Evolutionary conservation across 1,284 basidiomycete genomes (phyloP).

Genomic region (Cryptococcus deneoformans): DNA sequence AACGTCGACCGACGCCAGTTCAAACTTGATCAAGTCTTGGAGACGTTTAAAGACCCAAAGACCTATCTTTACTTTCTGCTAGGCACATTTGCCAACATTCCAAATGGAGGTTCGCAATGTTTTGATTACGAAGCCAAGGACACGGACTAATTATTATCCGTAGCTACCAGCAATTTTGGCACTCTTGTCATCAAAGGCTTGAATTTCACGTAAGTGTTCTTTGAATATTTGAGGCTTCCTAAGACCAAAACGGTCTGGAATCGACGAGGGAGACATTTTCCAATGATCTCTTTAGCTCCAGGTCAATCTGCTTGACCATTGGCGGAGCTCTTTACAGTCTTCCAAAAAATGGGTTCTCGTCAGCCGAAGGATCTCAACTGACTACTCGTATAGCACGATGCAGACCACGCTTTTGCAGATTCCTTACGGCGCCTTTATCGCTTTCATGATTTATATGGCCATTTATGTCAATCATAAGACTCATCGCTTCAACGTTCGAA

Average conservation of each 20-base stretch:
- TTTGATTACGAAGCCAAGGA: background rate
- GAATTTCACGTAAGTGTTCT: slow-evolving; percentile 15
- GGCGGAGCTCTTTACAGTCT: no score
- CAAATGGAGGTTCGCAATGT: slow-evolving; percentile 26
- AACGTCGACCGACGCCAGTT: slow-evolving; percentile 48
- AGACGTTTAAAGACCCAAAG: slow-evolving; percentile 43
- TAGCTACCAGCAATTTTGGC: slow-evolving; percentile 23
- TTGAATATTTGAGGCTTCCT: no score
- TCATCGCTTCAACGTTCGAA: slow-evolving; percentile 27
- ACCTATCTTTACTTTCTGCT: slow-evolving; percentile 45
- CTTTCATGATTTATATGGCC: slow-evolving; percentile 26
- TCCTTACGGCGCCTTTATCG: slow-evolving; percentile 39
- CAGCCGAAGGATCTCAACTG: background rate
- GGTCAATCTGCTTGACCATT: no score
- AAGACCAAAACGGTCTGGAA: no score
- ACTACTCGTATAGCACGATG: slow-evolving; percentile 19
- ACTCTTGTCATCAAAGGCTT: slow-evolving; percentile 34
- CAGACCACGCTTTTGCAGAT: slow-evolving; percentile 39
- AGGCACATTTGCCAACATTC: slow-evolving; percentile 41
- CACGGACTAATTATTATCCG: background rate
- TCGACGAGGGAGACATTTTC: no score
- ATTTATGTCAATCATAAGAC: slow-evolving; percentile 31
- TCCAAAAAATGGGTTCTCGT: no score
- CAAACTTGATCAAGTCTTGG: slow-evolving; percentile 46
- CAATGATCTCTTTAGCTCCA: no score